These are phyloP conservation scores for Digitaria exilis DNA, from an alignment of 202 grass and related monocot genomes.

Conservation along the genomic window DNA sequence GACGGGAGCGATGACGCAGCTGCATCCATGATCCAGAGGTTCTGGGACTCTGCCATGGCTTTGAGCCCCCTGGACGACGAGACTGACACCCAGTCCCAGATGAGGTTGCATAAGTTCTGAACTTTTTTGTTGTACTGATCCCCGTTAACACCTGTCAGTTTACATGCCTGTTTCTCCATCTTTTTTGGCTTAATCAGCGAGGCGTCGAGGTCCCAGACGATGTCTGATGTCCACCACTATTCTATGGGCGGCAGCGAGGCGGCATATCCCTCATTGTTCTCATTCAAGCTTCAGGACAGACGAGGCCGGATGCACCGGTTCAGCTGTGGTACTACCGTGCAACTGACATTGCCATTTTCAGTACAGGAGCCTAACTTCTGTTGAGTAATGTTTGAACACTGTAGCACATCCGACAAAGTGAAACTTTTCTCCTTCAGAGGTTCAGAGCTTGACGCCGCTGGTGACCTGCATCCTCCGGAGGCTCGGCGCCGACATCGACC, in stretches of 20 bases:
- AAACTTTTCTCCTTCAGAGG: slow-evolving; percentile 40
- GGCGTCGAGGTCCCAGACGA: slow-evolving; percentile 37
- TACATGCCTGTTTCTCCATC: neutral
- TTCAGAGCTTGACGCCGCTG: slow-evolving; percentile 63
- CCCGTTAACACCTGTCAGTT: neutral
- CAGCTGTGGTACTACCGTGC: slow-evolving; percentile 44
- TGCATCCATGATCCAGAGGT: slow-evolving; percentile 70
- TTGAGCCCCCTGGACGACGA: slow-evolving; percentile 59
- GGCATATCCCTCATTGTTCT: slow-evolving; percentile 31
- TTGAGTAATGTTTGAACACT: neutral
- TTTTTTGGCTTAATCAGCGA: slow-evolving; percentile 23
- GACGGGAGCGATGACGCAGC: slow-evolving; percentile 40
- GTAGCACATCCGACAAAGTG: neutral
- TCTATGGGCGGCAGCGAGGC: neutral
- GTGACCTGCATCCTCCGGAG: slow-evolving; percentile 71
- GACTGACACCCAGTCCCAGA: slow-evolving; percentile 42
- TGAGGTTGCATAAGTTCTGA: slow-evolving; percentile 30
- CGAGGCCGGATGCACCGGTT: slow-evolving; percentile 75
- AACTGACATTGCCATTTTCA: neutral
- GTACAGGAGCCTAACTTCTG: neutral
- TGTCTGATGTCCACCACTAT: slow-evolving; percentile 36
- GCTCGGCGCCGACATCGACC: slow-evolving; percentile 63
- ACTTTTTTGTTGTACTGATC: neutral
- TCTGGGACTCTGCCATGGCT: slow-evolving; percentile 78
- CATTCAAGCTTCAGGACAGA: slow-evolving; percentile 76